A percentile compares a stretch with the other conserved stretches of the same genome.
phyloP scores from a whole-genome alignment of 352 stramenopile species.

The Pythium periplocum region DNA sequence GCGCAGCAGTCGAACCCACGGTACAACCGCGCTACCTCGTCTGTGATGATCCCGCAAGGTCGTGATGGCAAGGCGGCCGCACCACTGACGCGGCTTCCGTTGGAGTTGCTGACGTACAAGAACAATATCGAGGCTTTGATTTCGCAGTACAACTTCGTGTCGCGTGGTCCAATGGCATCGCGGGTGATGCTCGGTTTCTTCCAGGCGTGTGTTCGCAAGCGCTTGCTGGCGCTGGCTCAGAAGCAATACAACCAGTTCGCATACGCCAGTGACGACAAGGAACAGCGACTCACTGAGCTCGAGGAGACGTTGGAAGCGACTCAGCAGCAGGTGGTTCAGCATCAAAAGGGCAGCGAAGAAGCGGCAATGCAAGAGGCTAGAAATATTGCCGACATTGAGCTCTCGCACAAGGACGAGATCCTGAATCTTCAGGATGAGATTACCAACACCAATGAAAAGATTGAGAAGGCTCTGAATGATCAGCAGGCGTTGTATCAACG shows the following conservation, averaged over 20 bases:
- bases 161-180: constrained; percentile 42
- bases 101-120: constrained; percentile 74
- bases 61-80: constrained; percentile 15
- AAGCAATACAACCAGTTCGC: constrained; percentile 65
- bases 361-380: constrained; percentile 44
- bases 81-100: constrained; percentile 42
- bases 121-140: constrained; percentile 74
- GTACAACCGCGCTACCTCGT: constrained; percentile 42
- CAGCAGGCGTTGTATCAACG: constrained; percentile 68
- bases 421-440: constrained; percentile 34
- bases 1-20: constrained; percentile 37
- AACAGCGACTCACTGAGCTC: constrained; percentile 40
- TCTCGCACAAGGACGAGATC: constrained; percentile 34
- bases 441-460: constrained; percentile 26
- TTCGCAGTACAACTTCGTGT: constrained; percentile 74
- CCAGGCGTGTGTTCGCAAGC: constrained; percentile 40
- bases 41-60: constrained; percentile 35
- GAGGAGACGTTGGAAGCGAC: constrained; percentile 43
- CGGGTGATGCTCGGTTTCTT: constrained; percentile 57
- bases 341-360: constrained; percentile 41
- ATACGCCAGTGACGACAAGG: constrained; percentile 39
- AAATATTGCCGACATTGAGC: constrained; percentile 39
- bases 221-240: constrained; percentile 35
- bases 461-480: constrained; percentile 44
- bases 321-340: constrained; percentile 36